These are phyloP conservation scores for Mucor saturninus DNA, from an alignment of 371 early-diverging fungal species.

Conservation along the genomic window DNA sequence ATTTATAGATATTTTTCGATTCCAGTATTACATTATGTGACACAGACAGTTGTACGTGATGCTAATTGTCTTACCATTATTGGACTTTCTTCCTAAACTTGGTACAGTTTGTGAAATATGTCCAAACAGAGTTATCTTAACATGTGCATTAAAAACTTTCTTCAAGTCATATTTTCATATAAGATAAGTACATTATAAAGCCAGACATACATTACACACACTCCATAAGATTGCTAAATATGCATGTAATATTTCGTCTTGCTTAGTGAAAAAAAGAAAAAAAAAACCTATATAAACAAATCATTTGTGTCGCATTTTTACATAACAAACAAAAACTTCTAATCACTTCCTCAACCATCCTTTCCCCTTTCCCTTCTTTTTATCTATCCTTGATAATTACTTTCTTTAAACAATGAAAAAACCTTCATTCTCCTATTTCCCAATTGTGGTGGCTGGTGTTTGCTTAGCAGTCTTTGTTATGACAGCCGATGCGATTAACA, in stretches of 20 bases:
- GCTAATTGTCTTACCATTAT: constrained; percentile 6
- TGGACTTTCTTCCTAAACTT: constrained; percentile 25
- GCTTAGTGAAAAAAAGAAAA: background rate
- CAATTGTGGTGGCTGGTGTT: constrained; percentile 37
- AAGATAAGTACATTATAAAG: background rate
- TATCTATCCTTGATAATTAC: constrained; percentile 9
- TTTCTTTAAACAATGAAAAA: constrained; percentile 25
- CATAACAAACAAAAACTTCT: background rate
- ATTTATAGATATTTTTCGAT: no score
- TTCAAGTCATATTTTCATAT: background rate
- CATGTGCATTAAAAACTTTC: constrained; percentile 11
- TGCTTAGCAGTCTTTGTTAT: constrained; percentile 32
- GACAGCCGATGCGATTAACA: constrained; percentile 26
- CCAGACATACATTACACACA: background rate
- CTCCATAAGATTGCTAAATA: background rate
- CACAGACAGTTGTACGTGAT: background rate
- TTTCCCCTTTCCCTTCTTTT: constrained; percentile 4
- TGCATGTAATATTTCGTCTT: background rate
- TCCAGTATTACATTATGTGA: constrained; percentile 1
- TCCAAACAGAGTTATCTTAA: constrained; percentile 10
- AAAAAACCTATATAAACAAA: constrained; percentile 2
- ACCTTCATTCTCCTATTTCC: constrained; percentile 26
- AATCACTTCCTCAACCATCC: background rate
- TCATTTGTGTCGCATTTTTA: background rate
- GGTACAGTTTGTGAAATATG: constrained; percentile 2